Base-by-base conservation (phyloP, 805 yeast genomes). In the Barnettozyma wickerhamii region DNA sequence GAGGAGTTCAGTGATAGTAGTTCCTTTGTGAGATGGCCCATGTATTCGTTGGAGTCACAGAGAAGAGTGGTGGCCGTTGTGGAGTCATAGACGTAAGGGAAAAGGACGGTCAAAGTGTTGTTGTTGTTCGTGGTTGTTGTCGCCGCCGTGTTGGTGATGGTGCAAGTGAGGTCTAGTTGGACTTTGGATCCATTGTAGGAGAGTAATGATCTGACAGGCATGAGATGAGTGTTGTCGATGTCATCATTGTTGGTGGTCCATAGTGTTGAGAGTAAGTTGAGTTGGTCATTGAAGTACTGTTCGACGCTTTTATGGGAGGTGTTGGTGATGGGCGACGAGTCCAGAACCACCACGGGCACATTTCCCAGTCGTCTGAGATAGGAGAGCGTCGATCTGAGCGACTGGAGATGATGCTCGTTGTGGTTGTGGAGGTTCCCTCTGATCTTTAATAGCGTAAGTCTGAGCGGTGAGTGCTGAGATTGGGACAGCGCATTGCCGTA, bases 51-150 rank as follows among this genome's bases (percentile, higher is more conserved):
- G 0, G 77, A 68, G 12, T 60, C 55, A 34, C 72, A 53, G 20
- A 72, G 56, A 27, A 56, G 57, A 35, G 68, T 62, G 4, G 63
- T 53, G 21, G 75, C 68, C 5, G 68, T 70, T 1, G 61, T 67
- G 17, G 74, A 68, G 23, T 91, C 89, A 50, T 73, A 84, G 4
- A 85, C 65, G 7, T 79, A 70, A 0, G 96, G 97, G 14, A 75
- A 71, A 3, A 80, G 58, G 6, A 75, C 63, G 1, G 81, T n/a
- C n/a, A n/a, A n/a, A n/a, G n/a, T n/a, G n/a, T n/a, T n/a, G n/a
- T n/a, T n/a, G n/a, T n/a, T n/a, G n/a, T n/a, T n/a, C n/a, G n/a
- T n/a, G n/a, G n/a, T n/a, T n/a, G n/a, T n/a, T n/a, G n/a, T n/a
- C n/a, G n/a, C n/a, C n/a, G n/a, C n/a, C n/a, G n/a, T n/a, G n/a